Evolutionary conservation across 1,284 basidiomycete species (phyloP), one percentile per base, ranked within the genome.

Genomic region (Ceratorhiza oryzae-sativae): DNA sequence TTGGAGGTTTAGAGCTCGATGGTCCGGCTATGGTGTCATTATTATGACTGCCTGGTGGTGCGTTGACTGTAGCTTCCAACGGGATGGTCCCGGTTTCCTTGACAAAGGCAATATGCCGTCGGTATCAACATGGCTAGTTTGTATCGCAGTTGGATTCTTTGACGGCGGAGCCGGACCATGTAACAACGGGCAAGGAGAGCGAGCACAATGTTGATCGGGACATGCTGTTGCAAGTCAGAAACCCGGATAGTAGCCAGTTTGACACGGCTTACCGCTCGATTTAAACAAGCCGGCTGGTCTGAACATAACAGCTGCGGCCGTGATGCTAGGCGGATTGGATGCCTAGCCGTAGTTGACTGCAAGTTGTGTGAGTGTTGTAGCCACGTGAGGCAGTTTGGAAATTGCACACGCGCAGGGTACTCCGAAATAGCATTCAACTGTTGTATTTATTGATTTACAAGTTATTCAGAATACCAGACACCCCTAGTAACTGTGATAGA

Each of bases 251-350:
- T 32, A 56, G 34, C 53, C 27, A 48, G 46, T 63, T 34, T 30
- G 2, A 13, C n/a, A 12, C 45, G 23, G 49, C 61, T 63, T 30
- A 39, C n/a, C n/a, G n/a, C n/a, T n/a, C 18, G 62, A 65, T 48
- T 65, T 65, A 48, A 65, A 65, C 48, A 65, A 53, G 13, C 62
- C 62, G 39, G 62, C 46, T 23, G 62, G 62, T 32, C 46, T 65
- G 62, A 65, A 65, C 62, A 65, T 65, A 4, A 23, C 27, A 48
- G 41, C 36, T 39, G n/a, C n/a, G n/a, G n/a, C 59, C 39, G 13
- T 4, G 42, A 8, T 49, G 20, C 6, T 8, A 3, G n/a, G 13
- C 3, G 45, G 13, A 49, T 6, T 27, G 20, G 23, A 3, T 18
- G 48, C 23, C 25, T 49, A 23, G 48, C 18, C 15, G 45, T 9